phyloP scores from a whole-genome alignment of 2,329 filamentous ascomycete species.

The Venturia asperata region DNA sequence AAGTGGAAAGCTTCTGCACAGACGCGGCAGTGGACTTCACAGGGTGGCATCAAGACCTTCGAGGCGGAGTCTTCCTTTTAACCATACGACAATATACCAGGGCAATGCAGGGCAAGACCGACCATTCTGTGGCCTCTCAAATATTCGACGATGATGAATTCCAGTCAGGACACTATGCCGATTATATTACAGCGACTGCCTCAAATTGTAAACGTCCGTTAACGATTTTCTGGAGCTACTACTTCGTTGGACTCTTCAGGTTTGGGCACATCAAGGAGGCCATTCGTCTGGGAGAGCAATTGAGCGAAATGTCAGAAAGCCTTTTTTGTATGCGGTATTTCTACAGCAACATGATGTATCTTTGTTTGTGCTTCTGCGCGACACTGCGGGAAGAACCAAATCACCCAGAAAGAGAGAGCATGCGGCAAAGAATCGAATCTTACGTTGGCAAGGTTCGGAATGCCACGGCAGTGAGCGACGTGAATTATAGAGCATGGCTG shows the following conservation, averaged over 20 bases:
- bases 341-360: constrained; percentile 39
- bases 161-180: constrained; percentile 50
- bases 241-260: constrained; percentile 36
- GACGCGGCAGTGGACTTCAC: constrained; percentile 68
- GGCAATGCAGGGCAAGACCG: constrained; percentile 69
- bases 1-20: constrained; percentile 63
- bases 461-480: constrained; percentile 56
- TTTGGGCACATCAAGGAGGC: constrained; percentile 40
- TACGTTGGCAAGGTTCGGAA: constrained; percentile 56
- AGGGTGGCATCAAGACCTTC: constrained; percentile 63
- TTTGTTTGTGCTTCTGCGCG: constrained; percentile 37
- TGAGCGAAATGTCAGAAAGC: constrained; percentile 36
- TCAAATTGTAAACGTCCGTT: constrained; percentile 57
- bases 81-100: constrained; percentile 59
- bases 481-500: constrained; percentile 67
- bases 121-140: constrained; percentile 41
- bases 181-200: constrained; percentile 40
- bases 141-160: constrained; percentile 66
- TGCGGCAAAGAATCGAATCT: constrained; percentile 47
- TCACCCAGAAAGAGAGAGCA: constrained; percentile 37
- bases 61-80: constrained; percentile 64
- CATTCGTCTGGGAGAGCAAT: constrained; percentile 35
- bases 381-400: constrained; percentile 34
- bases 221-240: constrained; percentile 58
- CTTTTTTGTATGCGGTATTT: constrained; percentile 39